Evolutionary conservation across 164 flowering plant species (phyloP), one percentile per base, ranked within the genome.

Genomic region (Liriodendron chinense): DNA sequence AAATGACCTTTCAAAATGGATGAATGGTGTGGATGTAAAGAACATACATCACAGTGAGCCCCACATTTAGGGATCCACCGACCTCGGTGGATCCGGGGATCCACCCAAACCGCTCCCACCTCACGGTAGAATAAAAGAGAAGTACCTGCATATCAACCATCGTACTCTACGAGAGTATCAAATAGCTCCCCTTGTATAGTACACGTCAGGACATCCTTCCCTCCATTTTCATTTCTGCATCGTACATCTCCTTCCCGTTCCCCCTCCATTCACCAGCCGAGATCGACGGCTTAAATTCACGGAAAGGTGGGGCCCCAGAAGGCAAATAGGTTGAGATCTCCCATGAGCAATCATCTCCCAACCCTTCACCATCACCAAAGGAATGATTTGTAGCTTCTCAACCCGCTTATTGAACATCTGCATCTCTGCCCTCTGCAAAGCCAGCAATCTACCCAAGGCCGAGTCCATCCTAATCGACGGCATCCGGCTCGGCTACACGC

Each of bases 341-440:
- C 16, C 59, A 53, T 53, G 59, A 53, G 59, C 59, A 16, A 8
- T 16, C 49, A 3, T 67, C 26, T 28, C 69, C 26, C 18, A 47
- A 47, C 43, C 71, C 14, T 8, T 9, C 21, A 6, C n/a, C 9
- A 20, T 47, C 24, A 20, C 69, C 74, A 43, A 81, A 68, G 83
- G 72, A 75, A 89, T 87, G 89, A 48, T 65, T 28, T 23, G 76
- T 65, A 69, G 82, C 62, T 81, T 87, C 7, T 90, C 97, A 12
- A 90, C 94, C 21, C 89, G 78, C 70, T 77, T 92, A 49, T 26
- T 96, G 81, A 96, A 94, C 66, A 86, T 91, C 67, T 87, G 86
- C 77, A 80, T 96, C 69, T 81, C 89, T 20, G 87, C 96, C 7
- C 77, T 92, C 47, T 96, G 98, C 75, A 92, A 88, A 87, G 76